These are phyloP conservation scores for Boletus sp. DNA, from an alignment of 768 basidiomycete genomes.

Conservation along the genomic window DNA sequence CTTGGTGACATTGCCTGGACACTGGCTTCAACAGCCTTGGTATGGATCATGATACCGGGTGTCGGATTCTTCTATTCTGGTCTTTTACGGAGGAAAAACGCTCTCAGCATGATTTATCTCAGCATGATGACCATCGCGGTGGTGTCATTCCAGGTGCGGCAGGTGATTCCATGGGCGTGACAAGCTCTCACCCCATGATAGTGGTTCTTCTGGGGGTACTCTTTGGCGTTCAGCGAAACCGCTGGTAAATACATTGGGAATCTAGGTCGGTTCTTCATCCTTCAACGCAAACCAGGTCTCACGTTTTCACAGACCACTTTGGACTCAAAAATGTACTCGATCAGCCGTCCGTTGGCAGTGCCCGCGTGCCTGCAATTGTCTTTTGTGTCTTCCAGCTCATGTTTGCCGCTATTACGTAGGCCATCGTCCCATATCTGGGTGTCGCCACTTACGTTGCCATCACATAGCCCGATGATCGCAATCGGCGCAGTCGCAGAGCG, in stretches of 20 bases:
- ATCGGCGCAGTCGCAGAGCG: slow-evolving; percentile 93
- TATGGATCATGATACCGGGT: slow-evolving; percentile 83
- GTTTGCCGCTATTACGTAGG: slow-evolving; percentile 87
- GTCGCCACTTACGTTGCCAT: slow-evolving; percentile 13
- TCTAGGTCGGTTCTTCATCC: slow-evolving; percentile 52
- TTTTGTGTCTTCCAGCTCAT: slow-evolving; percentile 87
- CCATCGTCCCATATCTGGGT: neutral
- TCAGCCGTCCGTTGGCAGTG: slow-evolving; percentile 68
- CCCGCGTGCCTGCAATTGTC: slow-evolving; percentile 66
- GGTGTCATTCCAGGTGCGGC: slow-evolving; percentile 79
- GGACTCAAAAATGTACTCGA: slow-evolving; percentile 75
- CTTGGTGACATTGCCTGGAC: slow-evolving; percentile 70
- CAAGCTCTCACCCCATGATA: slow-evolving; percentile 28
- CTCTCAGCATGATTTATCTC: slow-evolving; percentile 84
- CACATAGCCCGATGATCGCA: slow-evolving; percentile 72
- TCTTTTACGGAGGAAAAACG: slow-evolving; percentile 89
- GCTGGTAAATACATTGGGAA: slow-evolving; percentile 79
- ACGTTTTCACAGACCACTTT: slow-evolving; percentile 60
- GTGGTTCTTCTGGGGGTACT: slow-evolving; percentile 99
- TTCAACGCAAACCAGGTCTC: neutral
- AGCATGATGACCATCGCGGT: slow-evolving; percentile 73
- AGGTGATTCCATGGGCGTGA: slow-evolving; percentile 36
- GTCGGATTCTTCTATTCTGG: slow-evolving; percentile 91
- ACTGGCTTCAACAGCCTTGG: slow-evolving; percentile 71
- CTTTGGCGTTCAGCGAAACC: slow-evolving; percentile 82